A percentile compares a stretch with the other conserved stretches of the same genome.
Conservation (phyloP, 2,329 filamentous ascomycete species). For the Aaosphaeria pasadenensis region DNA sequence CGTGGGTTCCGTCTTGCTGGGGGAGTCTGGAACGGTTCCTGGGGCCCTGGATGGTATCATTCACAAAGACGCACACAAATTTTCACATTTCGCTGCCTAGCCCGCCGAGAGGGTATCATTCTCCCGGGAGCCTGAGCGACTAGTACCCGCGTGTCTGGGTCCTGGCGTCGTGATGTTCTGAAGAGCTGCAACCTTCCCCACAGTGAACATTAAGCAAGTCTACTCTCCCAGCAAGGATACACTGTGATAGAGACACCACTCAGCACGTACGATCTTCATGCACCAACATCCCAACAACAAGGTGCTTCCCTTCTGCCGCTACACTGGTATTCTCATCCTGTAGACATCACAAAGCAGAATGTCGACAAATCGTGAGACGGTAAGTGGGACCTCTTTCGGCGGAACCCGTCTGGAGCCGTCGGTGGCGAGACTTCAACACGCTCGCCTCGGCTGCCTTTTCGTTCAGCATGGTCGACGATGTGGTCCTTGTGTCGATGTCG, state of each 20-base stretch:
- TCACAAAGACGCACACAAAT: constrained; percentile 16
- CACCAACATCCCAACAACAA: no score
- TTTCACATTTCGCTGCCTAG: constrained; percentile 27
- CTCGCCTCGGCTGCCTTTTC: background rate
- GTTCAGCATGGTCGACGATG: no score
- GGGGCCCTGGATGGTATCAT: constrained; percentile 12
- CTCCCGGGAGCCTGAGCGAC: constrained; percentile 24
- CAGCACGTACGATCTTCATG: no score
- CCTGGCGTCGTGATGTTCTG: constrained; percentile 18
- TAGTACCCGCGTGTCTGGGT: constrained; percentile 24
- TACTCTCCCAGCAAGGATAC: no score
- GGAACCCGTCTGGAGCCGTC: constrained; percentile 30
- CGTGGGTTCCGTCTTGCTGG: constrained; percentile 17
- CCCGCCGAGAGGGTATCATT: constrained; percentile 15
- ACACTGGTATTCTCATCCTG: no score
- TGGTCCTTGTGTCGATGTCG: no score
- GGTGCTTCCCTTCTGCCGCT: no score
- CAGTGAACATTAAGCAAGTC: constrained; percentile 4
- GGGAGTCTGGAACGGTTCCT: constrained; percentile 21
- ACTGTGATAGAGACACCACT: no score
- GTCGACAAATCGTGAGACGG: constrained; percentile 19
- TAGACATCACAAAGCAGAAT: background rate
- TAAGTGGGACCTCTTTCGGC: constrained; percentile 25
- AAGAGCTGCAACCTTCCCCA: constrained; percentile 21
- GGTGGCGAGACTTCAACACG: constrained; percentile 2